These are phyloP conservation scores for Solanum infundibuliforme DNA, from an alignment of 257 asterid species.

Conservation along the genomic window DNA sequence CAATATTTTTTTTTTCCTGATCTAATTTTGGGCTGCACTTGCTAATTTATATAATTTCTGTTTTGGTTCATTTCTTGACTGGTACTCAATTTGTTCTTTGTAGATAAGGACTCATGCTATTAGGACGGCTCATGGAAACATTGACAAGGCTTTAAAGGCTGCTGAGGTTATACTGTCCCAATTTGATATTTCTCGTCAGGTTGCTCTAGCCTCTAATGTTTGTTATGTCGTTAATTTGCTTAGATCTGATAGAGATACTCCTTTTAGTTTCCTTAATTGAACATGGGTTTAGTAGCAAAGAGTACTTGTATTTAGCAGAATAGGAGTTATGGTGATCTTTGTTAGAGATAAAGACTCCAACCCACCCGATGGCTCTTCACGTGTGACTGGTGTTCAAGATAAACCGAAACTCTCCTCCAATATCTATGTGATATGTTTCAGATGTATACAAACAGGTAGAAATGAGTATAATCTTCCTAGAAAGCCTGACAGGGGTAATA, in stretches of 20 bases:
- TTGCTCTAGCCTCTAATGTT: conserved; percentile 11
- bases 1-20: not conserved
- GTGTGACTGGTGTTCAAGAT: not conserved
- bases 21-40: not conserved
- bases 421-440: not conserved
- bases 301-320: not conserved
- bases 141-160: conserved; percentile 91
- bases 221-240: not conserved
- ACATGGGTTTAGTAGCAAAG: not conserved
- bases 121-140: conserved; percentile 91
- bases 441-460: not conserved
- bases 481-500: not conserved
- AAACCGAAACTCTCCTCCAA: not conserved
- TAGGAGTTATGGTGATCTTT: not conserved
- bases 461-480: not conserved
- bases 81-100: conserved; percentile 1
- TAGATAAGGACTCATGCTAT: conserved; percentile 94
- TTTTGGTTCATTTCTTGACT: not conserved
- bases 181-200: conserved; percentile 92
- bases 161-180: conserved; percentile 87
- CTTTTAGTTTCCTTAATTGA: not conserved
- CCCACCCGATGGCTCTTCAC: not conserved
- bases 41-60: not conserved
- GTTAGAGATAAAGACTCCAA: not conserved
- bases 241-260: not conserved